These are phyloP conservation scores for Kappamyces sp. DNA, from an alignment of 192 early-diverging fungal species.

Conservation along the genomic window DNA sequence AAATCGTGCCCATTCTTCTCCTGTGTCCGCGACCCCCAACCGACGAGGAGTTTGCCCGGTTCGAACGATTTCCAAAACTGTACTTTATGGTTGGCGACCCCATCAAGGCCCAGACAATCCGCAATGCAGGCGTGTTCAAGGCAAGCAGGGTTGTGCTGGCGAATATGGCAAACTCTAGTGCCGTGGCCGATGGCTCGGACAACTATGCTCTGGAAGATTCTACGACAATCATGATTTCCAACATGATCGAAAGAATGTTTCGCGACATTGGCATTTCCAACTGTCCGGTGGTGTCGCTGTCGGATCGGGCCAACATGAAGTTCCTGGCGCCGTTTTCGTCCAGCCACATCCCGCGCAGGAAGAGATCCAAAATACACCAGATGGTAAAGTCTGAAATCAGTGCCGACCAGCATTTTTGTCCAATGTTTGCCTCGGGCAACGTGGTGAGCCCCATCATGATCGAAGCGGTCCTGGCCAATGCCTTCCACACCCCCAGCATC, in stretches of 20 bases:
- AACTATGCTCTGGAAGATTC: constrained; percentile 28
- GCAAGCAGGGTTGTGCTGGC: constrained; percentile 20
- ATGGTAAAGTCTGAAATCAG: constrained; percentile 27
- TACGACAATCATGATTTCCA: constrained; percentile 50
- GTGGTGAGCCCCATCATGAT: constrained; percentile 52
- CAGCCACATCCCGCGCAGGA: constrained; percentile 5
- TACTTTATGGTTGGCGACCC: constrained; percentile 39
- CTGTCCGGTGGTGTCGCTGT: constrained; percentile 23
- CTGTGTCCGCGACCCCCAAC: constrained; percentile 25
- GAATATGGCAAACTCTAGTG: background rate
- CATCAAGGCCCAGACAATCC: constrained; percentile 20
- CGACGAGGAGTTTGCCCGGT: constrained; percentile 20
- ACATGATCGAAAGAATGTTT: constrained; percentile 51
- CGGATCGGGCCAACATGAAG: constrained; percentile 50
- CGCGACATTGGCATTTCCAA: constrained; percentile 24
- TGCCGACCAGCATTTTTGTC: constrained; percentile 42
- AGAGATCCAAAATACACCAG: constrained; percentile 18
- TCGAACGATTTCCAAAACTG: constrained; percentile 33
- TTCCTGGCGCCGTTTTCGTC: constrained; percentile 42
- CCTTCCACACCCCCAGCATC: constrained; percentile 51
- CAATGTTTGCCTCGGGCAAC: constrained; percentile 60
- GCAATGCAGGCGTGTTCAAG: constrained; percentile 22
- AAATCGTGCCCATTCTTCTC: constrained; percentile 31
- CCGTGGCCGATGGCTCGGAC: too few relatives aligned
- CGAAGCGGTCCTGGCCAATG: constrained; percentile 42